Conservation (phyloP, 2,329 filamentous ascomycete genomes). For the Stachybotrys chlorohalonatus region DNA sequence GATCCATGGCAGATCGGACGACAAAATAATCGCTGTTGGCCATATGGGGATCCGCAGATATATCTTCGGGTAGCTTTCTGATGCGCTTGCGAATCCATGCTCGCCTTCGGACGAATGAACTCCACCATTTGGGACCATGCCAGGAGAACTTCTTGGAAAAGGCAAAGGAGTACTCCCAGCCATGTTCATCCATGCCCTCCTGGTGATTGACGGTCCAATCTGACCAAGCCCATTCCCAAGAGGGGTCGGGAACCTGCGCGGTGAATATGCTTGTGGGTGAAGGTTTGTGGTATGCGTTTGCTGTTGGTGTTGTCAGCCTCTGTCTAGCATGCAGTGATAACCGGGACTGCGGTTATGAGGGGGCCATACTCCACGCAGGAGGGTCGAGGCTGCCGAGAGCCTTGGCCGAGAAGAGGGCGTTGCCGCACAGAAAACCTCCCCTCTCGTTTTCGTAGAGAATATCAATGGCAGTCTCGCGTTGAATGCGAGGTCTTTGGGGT, state of each 20-base stretch:
- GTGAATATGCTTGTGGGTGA: slow-evolving; percentile 65
- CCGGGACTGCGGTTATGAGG: not conserved
- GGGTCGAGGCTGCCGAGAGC: slow-evolving; percentile 84
- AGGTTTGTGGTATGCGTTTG: slow-evolving; percentile 55
- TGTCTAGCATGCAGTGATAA: not conserved
- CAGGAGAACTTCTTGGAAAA: slow-evolving; percentile 69
- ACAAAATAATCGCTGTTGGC: slow-evolving; percentile 74
- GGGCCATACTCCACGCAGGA: slow-evolving; percentile 58
- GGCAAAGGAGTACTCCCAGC: slow-evolving; percentile 93
- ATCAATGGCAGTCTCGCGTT: slow-evolving; percentile 59
- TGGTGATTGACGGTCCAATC: slow-evolving; percentile 62
- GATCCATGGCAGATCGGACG: slow-evolving; percentile 48
- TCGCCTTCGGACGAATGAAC: slow-evolving; percentile 84
- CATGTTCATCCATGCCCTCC: slow-evolving; percentile 70
- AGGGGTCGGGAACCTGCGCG: slow-evolving; percentile 87
- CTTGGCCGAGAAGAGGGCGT: slow-evolving; percentile 78
- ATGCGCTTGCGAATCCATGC: slow-evolving; percentile 79
- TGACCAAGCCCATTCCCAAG: slow-evolving; percentile 80
- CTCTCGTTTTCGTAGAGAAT: slow-evolving; percentile 94
- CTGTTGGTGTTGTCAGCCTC: slow-evolving; percentile 11
- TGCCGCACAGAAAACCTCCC: slow-evolving; percentile 80
- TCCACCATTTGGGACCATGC: slow-evolving; percentile 90
- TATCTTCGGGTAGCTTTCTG: slow-evolving; percentile 41
- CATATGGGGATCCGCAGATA: slow-evolving; percentile 49
- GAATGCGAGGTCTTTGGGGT: slow-evolving; percentile 19